A percentile compares a stretch with the other conserved stretches of the same genome.
Evolutionary conservation across 2,329 filamentous ascomycete species (phyloP).

Genomic region (Botrytis squamosa): DNA sequence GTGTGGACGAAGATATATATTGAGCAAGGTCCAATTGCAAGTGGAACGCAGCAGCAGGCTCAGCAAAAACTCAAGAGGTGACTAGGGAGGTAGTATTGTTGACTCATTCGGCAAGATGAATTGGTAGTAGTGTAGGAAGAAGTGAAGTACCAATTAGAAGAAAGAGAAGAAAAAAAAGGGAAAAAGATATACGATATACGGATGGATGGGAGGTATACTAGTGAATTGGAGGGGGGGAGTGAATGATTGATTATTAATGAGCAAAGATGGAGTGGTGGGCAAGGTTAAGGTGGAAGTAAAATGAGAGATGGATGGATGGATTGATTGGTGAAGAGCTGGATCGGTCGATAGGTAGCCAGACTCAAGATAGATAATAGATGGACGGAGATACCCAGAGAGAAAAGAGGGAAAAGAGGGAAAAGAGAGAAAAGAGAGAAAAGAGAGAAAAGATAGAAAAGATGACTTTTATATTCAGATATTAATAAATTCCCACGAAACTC

Average conservation of each 20-base stretch:
- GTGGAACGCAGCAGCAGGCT: not conserved
- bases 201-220: not conserved
- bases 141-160: not conserved
- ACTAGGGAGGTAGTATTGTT: not conserved
- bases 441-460: not conserved
- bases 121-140: not conserved
- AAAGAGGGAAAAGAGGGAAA: no score
- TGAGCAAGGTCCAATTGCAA: not conserved
- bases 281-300: not conserved
- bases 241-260: not conserved
- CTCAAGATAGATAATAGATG: no score
- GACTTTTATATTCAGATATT: not conserved
- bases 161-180: not conserved
- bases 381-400: no score
- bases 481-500: not conserved
- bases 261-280: not conserved
- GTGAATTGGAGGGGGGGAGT: not conserved
- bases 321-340: not conserved
- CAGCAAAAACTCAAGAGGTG: not conserved
- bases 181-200: no score
- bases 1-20: not conserved
- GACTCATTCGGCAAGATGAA: constrained; percentile 1
- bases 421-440: no score
- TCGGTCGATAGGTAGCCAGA: no score
- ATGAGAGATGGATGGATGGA: not conserved